Evolutionary conservation across 176 grass and related monocot species (phyloP), one percentile per base, ranked within the genome.

Genomic region (Oryza rufipogon): DNA sequence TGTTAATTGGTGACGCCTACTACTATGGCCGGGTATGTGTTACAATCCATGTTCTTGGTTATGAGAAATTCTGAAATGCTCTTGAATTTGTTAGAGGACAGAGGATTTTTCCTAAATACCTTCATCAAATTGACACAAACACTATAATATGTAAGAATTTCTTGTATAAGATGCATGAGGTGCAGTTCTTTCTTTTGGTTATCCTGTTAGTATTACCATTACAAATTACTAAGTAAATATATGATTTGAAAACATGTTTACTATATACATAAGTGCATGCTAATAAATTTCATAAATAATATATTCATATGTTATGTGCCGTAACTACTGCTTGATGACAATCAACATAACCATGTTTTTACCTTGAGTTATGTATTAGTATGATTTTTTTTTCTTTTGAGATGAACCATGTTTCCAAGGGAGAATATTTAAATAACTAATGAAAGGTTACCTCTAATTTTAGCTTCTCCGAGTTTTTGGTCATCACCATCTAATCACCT

Each of bases 1-100:
- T 96, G 88, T 87, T 99, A 76, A 99, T 99, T 78, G 97, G 97
- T 30, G 97, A 99, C 89, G 93, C 93, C 63, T 99, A 99, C 88
- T 99, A 99, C 86, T 99, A 96, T 89, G 97, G 97, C 36, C 79
- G 88, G 89, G 97, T 96, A 99, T 84, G 86, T 67, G n/a, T 80
- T 86, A 60, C 30, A 74, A 16, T 87, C 71, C 19, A 56, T 76
- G 69, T 80, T 9, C 30, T 78, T 78, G n/a, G 8, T 71, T 77
- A 9, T 70, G 10, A 65, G 58, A 22, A 68, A 70, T 38, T 47
- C 64, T 83, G 60, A 82, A 73, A 44, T 79, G 9, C 47, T 68
- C 36, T 80, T 80, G 20, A 17, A 17, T 19, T 15, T 26, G 74
- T 61, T 26, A 47, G 20, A 70, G 41, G 28, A 70, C 67, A 28